Evolutionary conservation across 2,329 filamentous ascomycete species (phyloP).

Genomic region (Chrysoporthe deuterocubensis): DNA sequence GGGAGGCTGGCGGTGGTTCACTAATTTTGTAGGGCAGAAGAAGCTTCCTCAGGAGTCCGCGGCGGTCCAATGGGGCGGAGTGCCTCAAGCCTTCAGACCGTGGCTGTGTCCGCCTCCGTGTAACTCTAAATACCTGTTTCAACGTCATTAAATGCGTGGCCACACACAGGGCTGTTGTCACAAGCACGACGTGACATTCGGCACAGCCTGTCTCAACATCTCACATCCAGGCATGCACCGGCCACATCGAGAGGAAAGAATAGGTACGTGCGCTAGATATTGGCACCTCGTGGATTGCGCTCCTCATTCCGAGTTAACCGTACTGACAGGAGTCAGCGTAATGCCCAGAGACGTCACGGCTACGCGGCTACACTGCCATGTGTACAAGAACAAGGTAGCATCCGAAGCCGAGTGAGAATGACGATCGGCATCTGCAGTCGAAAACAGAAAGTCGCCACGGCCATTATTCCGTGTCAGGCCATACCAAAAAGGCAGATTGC

Average conservation of each 20-base stretch:
- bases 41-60: background rate
- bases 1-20: background rate
- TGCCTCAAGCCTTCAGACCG: background rate
- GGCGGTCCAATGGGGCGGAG: background rate
- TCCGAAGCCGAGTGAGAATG: background rate
- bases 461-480: background rate
- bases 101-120: slow-evolving; percentile 5
- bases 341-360: background rate
- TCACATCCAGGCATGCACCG: background rate
- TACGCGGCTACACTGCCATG: background rate
- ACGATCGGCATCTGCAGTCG: slow-evolving; percentile 15
- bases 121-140: slow-evolving; percentile 2
- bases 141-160: background rate
- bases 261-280: background rate
- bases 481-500: background rate
- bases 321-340: background rate
- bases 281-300: background rate
- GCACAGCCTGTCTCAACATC: slow-evolving; percentile 1
- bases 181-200: slow-evolving; percentile 2
- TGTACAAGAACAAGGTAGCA: slow-evolving; percentile 1
- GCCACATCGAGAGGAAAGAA: background rate
- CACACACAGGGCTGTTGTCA: background rate
- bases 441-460: background rate
- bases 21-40: background rate
- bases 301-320: background rate